phyloP scores from a whole-genome alignment of 164 flowering plant species.

The Santalum album region DNA sequence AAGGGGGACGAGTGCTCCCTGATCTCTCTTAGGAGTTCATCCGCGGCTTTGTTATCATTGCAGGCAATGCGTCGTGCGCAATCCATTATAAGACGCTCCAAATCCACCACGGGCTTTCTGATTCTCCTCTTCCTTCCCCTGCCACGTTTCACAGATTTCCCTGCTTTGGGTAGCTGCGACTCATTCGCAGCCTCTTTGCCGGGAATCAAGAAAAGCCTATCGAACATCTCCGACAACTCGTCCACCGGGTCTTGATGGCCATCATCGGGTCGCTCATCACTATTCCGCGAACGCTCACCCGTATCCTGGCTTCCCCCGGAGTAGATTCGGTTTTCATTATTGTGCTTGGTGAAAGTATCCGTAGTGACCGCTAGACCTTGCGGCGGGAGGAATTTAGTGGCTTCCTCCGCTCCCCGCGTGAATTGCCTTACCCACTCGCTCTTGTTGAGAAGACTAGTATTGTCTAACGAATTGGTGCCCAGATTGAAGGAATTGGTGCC shows the following conservation, averaged over 20 bases:
- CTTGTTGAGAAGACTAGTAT: too few relatives aligned
- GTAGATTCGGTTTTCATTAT: too few relatives aligned
- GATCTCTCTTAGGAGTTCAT: conserved; percentile 29
- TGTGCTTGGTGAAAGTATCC: too few relatives aligned
- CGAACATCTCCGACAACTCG: too few relatives aligned
- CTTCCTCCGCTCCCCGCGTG: background rate
- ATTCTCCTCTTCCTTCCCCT: background rate
- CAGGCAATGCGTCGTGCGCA: background rate
- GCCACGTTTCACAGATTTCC: background rate
- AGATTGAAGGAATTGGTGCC: too few relatives aligned
- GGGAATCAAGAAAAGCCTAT: background rate
- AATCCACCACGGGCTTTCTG: background rate
- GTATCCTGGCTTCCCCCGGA: too few relatives aligned
- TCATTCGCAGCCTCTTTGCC: background rate
- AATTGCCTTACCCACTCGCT: too few relatives aligned
- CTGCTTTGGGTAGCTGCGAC: background rate
- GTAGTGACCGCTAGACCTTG: too few relatives aligned
- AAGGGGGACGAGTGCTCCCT: conserved; percentile 30
- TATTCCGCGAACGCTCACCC: too few relatives aligned
- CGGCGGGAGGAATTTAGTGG: background rate
- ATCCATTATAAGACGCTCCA: background rate
- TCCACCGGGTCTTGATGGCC: too few relatives aligned
- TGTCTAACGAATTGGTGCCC: too few relatives aligned
- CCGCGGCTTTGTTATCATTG: conserved; percentile 21
- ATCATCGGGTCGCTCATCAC: too few relatives aligned